These are phyloP conservation scores for Kappamyces sp. DNA, from an alignment of 192 early-diverging fungal genomes.

Conservation along the genomic window DNA sequence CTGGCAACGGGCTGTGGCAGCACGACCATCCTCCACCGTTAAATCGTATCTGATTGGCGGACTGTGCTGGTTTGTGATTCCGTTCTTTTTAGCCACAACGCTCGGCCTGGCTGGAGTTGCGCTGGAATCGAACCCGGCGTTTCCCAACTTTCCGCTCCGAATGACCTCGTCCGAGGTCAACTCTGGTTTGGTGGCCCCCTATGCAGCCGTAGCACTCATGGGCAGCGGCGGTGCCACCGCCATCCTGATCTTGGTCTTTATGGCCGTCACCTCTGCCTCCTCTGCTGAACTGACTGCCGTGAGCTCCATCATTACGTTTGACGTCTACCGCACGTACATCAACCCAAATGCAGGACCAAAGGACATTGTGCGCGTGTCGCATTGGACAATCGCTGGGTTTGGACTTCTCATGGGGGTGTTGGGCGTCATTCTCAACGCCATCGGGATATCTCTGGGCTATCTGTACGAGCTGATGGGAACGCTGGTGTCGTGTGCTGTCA, in stretches of 20 bases:
- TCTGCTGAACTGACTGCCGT: slow-evolving; percentile 72
- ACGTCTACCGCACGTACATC: slow-evolving; percentile 66
- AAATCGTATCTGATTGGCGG: slow-evolving; percentile 69
- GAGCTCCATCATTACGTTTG: slow-evolving; percentile 67
- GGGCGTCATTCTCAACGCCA: slow-evolving; percentile 53
- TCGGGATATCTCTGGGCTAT: slow-evolving; percentile 63
- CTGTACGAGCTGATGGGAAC: slow-evolving; percentile 57
- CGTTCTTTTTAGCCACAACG: slow-evolving; percentile 66
- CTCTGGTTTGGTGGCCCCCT: slow-evolving; percentile 62
- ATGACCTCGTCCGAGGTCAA: slow-evolving; percentile 50
- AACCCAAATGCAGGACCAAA: slow-evolving; percentile 59
- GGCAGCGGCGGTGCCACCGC: slow-evolving; percentile 61
- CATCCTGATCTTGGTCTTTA: slow-evolving; percentile 61
- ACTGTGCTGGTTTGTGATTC: slow-evolving; percentile 72
- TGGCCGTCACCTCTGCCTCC: slow-evolving; percentile 72
- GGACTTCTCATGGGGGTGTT: slow-evolving; percentile 67
- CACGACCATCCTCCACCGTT: slow-evolving; percentile 60
- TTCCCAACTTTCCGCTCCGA: slow-evolving; percentile 51
- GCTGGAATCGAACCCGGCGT: slow-evolving; percentile 45
- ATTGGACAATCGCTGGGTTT: slow-evolving; percentile 48
- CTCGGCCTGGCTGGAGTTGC: slow-evolving; percentile 65
- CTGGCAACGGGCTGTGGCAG: slow-evolving; percentile 70
- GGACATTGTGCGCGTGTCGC: slow-evolving; percentile 49
- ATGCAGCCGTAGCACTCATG: slow-evolving; percentile 57
- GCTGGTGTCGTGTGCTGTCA: slow-evolving; percentile 55